Percentiles rank a stretch among this genome's conserved stretches.
These are phyloP conservation scores for Thermochaetoides thermophila DNA, from an alignment of 495 filamentous ascomycete genomes.

Conservation along the genomic window DNA sequence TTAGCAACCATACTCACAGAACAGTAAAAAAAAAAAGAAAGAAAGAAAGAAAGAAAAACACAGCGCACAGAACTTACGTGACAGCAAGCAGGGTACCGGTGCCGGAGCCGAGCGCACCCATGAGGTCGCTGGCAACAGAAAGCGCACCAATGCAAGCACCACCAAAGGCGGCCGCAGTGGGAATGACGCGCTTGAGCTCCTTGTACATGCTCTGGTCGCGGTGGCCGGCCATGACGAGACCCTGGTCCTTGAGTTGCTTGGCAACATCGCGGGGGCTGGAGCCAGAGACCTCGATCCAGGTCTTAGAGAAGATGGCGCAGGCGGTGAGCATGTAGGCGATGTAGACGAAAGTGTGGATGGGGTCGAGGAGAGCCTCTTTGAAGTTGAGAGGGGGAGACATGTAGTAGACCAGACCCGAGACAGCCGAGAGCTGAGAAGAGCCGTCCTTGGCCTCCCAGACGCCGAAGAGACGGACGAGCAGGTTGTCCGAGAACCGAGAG, in stretches of 20 bases:
- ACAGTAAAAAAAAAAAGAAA: too few species aligned
- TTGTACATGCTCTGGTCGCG: slow-evolving; percentile 99
- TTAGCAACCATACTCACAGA: too few species aligned
- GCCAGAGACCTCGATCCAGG: slow-evolving; percentile 98
- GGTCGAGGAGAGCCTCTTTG: slow-evolving; percentile 88
- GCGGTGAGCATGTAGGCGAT: slow-evolving; percentile 93
- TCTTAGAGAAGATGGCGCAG: slow-evolving; percentile 98
- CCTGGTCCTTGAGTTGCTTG: slow-evolving; percentile 99
- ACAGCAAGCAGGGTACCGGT: slow-evolving; percentile 97
- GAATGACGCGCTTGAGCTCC: slow-evolving; percentile 98
- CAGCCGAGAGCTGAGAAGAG: slow-evolving; percentile 83
- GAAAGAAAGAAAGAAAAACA: too few species aligned
- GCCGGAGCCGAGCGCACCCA: slow-evolving; percentile 90
- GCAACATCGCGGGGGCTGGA: slow-evolving; percentile 95
- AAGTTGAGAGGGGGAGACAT: slow-evolving; percentile 98
- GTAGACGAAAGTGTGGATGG: slow-evolving; percentile 91
- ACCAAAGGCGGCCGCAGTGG: slow-evolving; percentile 94
- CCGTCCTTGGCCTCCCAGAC: slow-evolving; percentile 98
- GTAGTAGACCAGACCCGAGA: slow-evolving; percentile 92
- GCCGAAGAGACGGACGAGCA: slow-evolving; percentile 89
- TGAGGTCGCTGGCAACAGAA: slow-evolving; percentile 85
- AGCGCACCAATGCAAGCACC: slow-evolving; percentile 98
- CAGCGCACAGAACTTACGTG: slow-evolving; percentile 82
- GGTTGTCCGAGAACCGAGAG: slow-evolving; percentile 95
- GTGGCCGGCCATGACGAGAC: slow-evolving; percentile 98